Evolutionary conservation across 768 basidiomycete species (phyloP).

Genomic region (Leucosporidium scottii): DNA sequence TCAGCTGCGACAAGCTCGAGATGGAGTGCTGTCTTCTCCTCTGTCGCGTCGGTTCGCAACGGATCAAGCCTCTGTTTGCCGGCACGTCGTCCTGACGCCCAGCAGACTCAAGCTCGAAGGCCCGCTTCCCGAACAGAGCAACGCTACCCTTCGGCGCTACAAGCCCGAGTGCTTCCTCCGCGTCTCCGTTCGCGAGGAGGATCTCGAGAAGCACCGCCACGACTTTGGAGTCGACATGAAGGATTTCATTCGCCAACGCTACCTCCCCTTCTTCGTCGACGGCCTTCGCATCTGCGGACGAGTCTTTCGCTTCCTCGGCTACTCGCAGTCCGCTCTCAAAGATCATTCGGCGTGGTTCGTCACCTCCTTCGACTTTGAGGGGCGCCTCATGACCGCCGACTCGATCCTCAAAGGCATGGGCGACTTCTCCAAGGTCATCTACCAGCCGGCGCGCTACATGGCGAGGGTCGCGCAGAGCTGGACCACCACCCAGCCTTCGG

Average conservation of each 20-base stretch:
- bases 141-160: slow-evolving; percentile 68
- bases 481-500: not conserved
- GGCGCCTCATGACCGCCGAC: slow-evolving; percentile 51
- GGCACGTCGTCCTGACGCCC: slow-evolving; percentile 69
- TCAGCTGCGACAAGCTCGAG: not conserved
- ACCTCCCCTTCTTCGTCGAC: slow-evolving; percentile 49
- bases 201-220: slow-evolving; percentile 66
- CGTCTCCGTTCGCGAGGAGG: slow-evolving; percentile 79
- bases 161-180: slow-evolving; percentile 63
- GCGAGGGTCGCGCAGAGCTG: slow-evolving; percentile 41
- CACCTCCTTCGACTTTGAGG: slow-evolving; percentile 52
- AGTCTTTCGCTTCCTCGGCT: slow-evolving; percentile 20
- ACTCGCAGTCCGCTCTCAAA: slow-evolving; percentile 14
- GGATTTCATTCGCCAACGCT: slow-evolving; percentile 54
- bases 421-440: slow-evolving; percentile 69
- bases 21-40: not conserved
- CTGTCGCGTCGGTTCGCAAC: not conserved
- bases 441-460: slow-evolving; percentile 55
- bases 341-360: slow-evolving; percentile 48
- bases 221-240: slow-evolving; percentile 57
- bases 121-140: slow-evolving; percentile 56
- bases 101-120: slow-evolving; percentile 36
- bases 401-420: slow-evolving; percentile 60
- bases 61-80: slow-evolving; percentile 57
- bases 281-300: slow-evolving; percentile 50